Conservation (phyloP, 164 flowering plant genomes). For the Pachysandra terminalis region DNA sequence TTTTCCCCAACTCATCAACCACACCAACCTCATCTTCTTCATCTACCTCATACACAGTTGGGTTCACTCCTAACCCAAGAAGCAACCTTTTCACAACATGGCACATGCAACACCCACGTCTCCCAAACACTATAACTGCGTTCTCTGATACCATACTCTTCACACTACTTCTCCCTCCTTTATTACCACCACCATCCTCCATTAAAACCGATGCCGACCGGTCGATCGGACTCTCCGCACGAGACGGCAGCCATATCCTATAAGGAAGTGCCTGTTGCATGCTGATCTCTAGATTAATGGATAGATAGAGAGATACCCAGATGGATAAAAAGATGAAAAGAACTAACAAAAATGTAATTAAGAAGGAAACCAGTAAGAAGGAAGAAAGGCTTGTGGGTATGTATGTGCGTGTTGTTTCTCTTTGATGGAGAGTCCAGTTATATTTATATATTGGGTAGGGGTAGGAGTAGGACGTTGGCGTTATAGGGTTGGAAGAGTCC, state of each 20-base stretch:
- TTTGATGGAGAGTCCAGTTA: not conserved
- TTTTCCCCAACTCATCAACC: slow-evolving; percentile 5
- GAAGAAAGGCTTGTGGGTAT: not conserved
- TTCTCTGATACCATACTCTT: slow-evolving; percentile 20
- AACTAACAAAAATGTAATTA: no score
- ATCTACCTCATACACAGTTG: slow-evolving; percentile 23
- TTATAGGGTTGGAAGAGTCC: slow-evolving; percentile 15
- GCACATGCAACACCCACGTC: slow-evolving; percentile 38
- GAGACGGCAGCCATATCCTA: slow-evolving; percentile 1
- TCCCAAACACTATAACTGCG: slow-evolving; percentile 28
- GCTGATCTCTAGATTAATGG: no score
- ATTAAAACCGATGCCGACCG: not conserved
- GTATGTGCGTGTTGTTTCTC: not conserved
- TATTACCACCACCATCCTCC: not conserved
- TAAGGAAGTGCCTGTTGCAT: slow-evolving; percentile 18
- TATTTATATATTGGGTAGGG: no score
- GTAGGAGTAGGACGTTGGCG: not conserved
- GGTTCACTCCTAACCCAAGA: slow-evolving; percentile 30
- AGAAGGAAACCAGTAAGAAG: not conserved
- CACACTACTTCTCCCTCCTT: not conserved
- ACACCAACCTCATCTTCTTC: slow-evolving; percentile 16
- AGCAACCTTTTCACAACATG: slow-evolving; percentile 33
- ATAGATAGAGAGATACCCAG: not conserved
- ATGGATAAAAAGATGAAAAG: no score
- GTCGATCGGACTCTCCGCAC: not conserved